Evolutionary conservation across 495 filamentous ascomycete species (phyloP).

Genomic region (Penicillium psychrofluorescens): DNA sequence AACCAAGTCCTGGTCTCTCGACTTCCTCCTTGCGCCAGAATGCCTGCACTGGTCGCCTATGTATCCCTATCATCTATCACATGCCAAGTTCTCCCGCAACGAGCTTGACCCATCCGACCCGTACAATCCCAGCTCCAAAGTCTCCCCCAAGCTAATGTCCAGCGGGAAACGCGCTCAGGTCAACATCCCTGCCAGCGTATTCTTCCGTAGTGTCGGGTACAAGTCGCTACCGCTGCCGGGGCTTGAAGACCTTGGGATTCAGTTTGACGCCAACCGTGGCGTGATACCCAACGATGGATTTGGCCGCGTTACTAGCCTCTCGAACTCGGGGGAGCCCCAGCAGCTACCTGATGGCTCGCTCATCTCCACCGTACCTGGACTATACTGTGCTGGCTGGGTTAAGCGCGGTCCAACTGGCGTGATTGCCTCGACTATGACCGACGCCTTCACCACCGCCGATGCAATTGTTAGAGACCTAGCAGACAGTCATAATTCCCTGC

Average conservation of each 20-base stretch:
- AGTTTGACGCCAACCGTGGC: conserved; percentile 65
- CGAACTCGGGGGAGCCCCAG: conserved; percentile 13
- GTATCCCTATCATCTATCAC: conserved; percentile 40
- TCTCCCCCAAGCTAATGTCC: conserved; percentile 27
- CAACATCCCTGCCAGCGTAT: conserved; percentile 51
- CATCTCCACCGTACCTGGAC: conserved; percentile 56
- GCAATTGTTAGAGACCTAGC: conserved; percentile 68
- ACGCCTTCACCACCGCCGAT: conserved; percentile 86
- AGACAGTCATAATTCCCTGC: conserved; percentile 31
- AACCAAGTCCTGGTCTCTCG: conserved; percentile 69
- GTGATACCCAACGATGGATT: conserved; percentile 79
- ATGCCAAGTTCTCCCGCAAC: conserved; percentile 62
- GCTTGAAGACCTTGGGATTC: conserved; percentile 66
- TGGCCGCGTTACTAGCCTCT: conserved; percentile 56
- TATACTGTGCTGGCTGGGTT: conserved; percentile 96
- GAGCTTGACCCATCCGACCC: conserved; percentile 38
- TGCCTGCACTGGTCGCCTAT: conserved; percentile 50
- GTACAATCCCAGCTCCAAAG: conserved; percentile 36
- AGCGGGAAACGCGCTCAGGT: conserved; percentile 43
- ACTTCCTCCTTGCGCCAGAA: conserved; percentile 72
- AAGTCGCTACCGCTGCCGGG: conserved; percentile 70
- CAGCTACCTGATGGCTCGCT: conserved; percentile 28
- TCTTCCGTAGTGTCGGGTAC: conserved; percentile 91
- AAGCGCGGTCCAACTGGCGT: conserved; percentile 93
- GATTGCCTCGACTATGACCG: conserved; percentile 92